Conservation (phyloP, 306 rosid species). For the Gleditsia sinensis region DNA sequence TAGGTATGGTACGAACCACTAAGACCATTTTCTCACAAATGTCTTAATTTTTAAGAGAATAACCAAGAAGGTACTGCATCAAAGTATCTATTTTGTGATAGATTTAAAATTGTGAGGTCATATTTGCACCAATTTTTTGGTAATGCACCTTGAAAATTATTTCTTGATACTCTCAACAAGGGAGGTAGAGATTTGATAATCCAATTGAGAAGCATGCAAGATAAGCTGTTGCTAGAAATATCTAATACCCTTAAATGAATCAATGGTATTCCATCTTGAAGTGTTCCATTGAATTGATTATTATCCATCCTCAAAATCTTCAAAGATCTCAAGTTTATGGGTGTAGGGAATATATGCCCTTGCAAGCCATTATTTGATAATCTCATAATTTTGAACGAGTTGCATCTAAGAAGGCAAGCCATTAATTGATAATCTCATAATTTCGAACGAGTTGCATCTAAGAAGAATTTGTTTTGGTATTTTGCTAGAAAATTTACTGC, state of each 20-base stretch:
- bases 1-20: background rate
- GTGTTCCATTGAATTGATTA: background rate
- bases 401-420: too few species aligned
- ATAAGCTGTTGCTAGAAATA: background rate
- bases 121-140: background rate
- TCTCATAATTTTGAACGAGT: too few species aligned
- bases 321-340: too few species aligned
- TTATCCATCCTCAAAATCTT: background rate
- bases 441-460: background rate
- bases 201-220: background rate
- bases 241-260: background rate
- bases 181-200: too few species aligned
- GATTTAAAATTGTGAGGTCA: background rate
- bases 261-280: background rate
- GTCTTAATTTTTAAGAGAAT: fast-evolving
- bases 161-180: background rate
- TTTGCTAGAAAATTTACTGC: too few species aligned
- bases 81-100: conserved; percentile 9
- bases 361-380: background rate
- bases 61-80: conserved; percentile 15
- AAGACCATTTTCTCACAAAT: conserved; percentile 15
- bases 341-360: too few species aligned
- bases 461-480: background rate
- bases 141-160: conserved; percentile 14
- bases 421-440: conserved; percentile 5